Conservation (phyloP, 108 stramenopile species). For the Discostella stelligeroides region DNA sequence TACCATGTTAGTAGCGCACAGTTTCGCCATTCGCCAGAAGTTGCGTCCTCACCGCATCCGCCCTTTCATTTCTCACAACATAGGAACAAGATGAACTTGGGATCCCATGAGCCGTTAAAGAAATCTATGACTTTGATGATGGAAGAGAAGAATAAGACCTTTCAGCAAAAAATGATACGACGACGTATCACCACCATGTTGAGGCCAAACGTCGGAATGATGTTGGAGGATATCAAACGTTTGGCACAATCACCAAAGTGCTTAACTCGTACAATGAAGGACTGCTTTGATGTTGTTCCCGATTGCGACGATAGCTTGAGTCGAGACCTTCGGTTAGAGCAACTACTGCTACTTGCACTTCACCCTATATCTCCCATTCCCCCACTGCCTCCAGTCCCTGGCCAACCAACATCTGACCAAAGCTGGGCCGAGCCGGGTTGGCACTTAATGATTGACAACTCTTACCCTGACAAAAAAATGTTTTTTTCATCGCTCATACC, state of each 20-base stretch:
- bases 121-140: conserved; percentile 6
- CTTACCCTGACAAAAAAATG: conserved; percentile 6
- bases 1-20: not conserved
- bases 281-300: conserved; percentile 16
- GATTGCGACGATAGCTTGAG: conserved; percentile 11
- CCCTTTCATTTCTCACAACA: not conserved
- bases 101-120: conserved; percentile 8
- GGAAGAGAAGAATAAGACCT: conserved; percentile 25
- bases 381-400: conserved; percentile 13
- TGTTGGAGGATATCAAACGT: conserved; percentile 22
- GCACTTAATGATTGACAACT: conserved; percentile 25
- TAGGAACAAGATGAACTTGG: conserved; percentile 23
- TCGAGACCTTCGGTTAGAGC: conserved; percentile 29
- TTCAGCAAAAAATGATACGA: conserved; percentile 36
- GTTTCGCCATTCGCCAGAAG: not conserved
- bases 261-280: not conserved
- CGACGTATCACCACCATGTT: conserved; percentile 36
- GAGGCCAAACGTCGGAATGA: conserved; percentile 12
- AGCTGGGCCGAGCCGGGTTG: conserved; percentile 43
- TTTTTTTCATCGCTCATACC: conserved; percentile 30
- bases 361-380: conserved; percentile 26
- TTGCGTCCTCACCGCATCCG: not conserved
- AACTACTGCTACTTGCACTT: conserved; percentile 36
- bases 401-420: not conserved
- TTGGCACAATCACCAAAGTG: not conserved